Evolutionary conservation across 305 asterid species (phyloP).

Genomic region (Striga hermonthica): DNA sequence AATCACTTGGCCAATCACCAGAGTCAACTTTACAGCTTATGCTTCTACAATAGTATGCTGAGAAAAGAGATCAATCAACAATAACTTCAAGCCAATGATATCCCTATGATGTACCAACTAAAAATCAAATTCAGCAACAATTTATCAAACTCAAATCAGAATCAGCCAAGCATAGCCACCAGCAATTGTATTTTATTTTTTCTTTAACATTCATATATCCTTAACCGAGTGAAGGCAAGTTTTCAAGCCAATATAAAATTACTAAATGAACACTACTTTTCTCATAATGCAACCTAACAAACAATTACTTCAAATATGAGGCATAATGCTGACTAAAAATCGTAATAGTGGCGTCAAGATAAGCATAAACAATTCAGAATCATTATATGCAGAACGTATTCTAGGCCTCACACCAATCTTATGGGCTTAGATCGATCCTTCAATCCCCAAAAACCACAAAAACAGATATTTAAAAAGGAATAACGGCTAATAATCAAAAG

Average conservation of each 20-base stretch:
- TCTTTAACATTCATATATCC: too few species aligned
- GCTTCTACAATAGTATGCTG: neutral
- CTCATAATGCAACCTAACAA: neutral
- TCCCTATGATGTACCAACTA: neutral
- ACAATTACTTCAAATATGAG: neutral
- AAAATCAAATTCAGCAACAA: conserved; percentile 8
- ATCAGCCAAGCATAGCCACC: neutral
- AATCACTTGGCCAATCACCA: neutral
- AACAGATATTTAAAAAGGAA: neutral
- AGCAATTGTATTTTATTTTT: neutral
- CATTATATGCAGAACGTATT: too few species aligned
- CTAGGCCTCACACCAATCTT: neutral
- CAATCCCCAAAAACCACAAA: neutral
- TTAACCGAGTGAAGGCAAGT: too few species aligned
- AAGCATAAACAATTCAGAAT: neutral
- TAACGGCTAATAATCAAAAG: neutral
- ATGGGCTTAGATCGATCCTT: too few species aligned
- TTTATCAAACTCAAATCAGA: neutral
- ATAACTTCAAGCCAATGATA: neutral
- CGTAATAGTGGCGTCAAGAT: neutral
- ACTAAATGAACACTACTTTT: neutral
- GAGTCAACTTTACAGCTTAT: too few species aligned
- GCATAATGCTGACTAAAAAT: too few species aligned
- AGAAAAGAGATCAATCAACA: neutral
- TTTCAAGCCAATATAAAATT: neutral